These are phyloP conservation scores for Picea mariana DNA, from an alignment of 83 land plant genomes.

Conservation along the genomic window DNA sequence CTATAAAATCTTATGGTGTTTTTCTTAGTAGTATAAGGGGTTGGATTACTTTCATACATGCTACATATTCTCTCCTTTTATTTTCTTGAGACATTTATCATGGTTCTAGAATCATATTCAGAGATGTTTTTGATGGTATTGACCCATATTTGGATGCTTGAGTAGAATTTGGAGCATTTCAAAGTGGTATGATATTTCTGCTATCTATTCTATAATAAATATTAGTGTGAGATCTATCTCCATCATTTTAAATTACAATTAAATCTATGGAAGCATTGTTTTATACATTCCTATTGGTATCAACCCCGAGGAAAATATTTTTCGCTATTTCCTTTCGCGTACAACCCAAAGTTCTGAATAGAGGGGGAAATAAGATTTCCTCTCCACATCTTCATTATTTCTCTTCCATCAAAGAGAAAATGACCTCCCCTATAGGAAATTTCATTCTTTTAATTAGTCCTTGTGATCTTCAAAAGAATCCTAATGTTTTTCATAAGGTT, in stretches of 20 bases:
- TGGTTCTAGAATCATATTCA: no score
- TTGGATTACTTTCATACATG: slow-evolving; percentile 23
- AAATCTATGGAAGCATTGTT: no score
- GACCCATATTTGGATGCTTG: no score
- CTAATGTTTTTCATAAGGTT: slow-evolving; percentile 23
- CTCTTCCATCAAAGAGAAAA: not conserved
- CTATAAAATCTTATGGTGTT: slow-evolving; percentile 24
- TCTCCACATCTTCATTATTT: not conserved
- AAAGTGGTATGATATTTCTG: no score
- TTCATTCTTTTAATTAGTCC: slow-evolving; percentile 10
- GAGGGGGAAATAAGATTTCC: not conserved
- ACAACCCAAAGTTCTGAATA: not conserved
- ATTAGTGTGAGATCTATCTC: no score
- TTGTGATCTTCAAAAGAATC: slow-evolving; percentile 27
- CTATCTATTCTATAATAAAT: no score
- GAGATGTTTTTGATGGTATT: no score
- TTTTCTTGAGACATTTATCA: not conserved
- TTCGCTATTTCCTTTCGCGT: no score
- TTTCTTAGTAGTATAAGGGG: slow-evolving; percentile 18
- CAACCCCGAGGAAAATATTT: no score
- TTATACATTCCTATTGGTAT: no score
- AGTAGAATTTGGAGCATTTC: no score
- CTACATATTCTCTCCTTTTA: slow-evolving; percentile 21
- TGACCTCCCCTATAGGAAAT: not conserved
- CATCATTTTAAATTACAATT: no score